phyloP scores from a whole-genome alignment of 108 stramenopile species.

The Mediolabrus comicus region DNA sequence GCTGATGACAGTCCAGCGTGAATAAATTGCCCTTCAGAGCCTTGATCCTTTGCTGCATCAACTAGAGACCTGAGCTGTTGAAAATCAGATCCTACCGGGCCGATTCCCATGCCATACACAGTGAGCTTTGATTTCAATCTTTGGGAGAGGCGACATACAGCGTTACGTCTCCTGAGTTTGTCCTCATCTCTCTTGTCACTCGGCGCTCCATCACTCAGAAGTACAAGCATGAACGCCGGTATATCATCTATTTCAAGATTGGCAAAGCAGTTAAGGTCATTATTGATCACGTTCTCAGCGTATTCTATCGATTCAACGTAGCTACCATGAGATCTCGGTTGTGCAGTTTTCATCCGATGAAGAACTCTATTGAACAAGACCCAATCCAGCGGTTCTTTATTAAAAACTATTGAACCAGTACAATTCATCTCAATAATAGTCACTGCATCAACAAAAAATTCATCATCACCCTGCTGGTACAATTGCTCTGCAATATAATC shows the following conservation, averaged over 20 bases:
- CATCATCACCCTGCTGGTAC: slow-evolving; percentile 43
- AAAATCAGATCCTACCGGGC: slow-evolving; percentile 28
- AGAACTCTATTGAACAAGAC: slow-evolving; percentile 61
- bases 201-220: slow-evolving; percentile 39
- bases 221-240: slow-evolving; percentile 29
- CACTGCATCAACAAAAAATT: slow-evolving; percentile 49
- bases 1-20: slow-evolving; percentile 47
- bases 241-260: slow-evolving; percentile 38
- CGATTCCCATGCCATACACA: slow-evolving; percentile 43
- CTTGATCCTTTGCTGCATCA: slow-evolving; percentile 9
- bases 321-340: slow-evolving; percentile 38
- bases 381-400: slow-evolving; percentile 60
- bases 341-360: slow-evolving; percentile 24
- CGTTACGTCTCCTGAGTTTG: slow-evolving; percentile 1
- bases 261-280: slow-evolving; percentile 13
- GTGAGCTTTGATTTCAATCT: slow-evolving; percentile 33
- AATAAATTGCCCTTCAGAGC: slow-evolving; percentile 25
- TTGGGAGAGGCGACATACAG: slow-evolving; percentile 16
- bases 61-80: slow-evolving; percentile 15
- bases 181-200: slow-evolving; percentile 22
- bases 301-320: slow-evolving; percentile 23
- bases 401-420: slow-evolving; percentile 28
- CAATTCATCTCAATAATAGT: slow-evolving; percentile 59
- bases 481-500: slow-evolving; percentile 66
- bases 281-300: slow-evolving; percentile 19